Conservation (phyloP, 805 yeast species). For the Scheffersomyces stipitis region DNA sequence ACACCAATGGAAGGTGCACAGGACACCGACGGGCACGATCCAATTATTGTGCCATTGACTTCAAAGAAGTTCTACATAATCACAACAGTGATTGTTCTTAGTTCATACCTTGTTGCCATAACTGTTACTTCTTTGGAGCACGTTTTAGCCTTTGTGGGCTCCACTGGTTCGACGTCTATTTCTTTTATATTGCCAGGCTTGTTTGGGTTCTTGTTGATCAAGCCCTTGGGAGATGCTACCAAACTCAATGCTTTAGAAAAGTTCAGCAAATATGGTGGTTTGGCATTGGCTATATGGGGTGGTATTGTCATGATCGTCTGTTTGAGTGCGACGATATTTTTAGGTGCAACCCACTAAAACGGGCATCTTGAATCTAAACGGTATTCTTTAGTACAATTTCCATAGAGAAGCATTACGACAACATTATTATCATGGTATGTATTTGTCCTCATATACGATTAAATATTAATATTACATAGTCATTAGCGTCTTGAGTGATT, state of each 20-base stretch:
- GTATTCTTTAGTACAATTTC: no score
- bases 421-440: no score
- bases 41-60: conserved; percentile 51
- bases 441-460: conserved; percentile 5
- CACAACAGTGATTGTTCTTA: conserved; percentile 46
- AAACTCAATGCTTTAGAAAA: conserved; percentile 26
- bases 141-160: conserved; percentile 73
- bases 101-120: conserved; percentile 57
- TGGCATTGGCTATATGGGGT: conserved; percentile 53
- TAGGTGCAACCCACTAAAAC: conserved; percentile 36
- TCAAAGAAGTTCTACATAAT: conserved; percentile 46
- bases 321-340: conserved; percentile 48
- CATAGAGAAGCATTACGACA: no score
- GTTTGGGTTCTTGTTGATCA: conserved; percentile 65
- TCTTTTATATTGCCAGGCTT: conserved; percentile 78
- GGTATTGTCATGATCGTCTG: conserved; percentile 54
- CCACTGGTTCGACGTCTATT: conserved; percentile 80
- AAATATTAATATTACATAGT: not conserved
- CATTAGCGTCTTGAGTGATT: conserved; percentile 1
- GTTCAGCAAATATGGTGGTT: conserved; percentile 38
- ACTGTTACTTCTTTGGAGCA: conserved; percentile 63
- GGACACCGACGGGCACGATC: conserved; percentile 47
- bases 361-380: no score
- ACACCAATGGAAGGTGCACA: conserved; percentile 49
- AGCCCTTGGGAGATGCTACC: conserved; percentile 29